Base-by-base conservation (phyloP, 2,329 filamentous ascomycete genomes). In the Pseudogymnoascus pannorum region DNA sequence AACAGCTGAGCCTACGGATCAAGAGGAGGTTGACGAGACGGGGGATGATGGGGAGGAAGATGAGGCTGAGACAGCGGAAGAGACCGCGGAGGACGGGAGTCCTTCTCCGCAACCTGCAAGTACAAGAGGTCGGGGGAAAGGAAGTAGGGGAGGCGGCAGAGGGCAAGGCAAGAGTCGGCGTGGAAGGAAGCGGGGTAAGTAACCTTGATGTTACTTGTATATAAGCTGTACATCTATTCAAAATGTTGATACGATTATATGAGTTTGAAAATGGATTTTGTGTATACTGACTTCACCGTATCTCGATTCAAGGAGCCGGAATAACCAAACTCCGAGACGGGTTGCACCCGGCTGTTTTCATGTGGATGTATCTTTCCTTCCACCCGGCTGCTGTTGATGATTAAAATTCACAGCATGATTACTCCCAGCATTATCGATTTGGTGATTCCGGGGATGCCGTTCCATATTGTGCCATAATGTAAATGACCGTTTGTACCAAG, bases 61-160 rank as follows among this genome's bases (percentile, higher is more conserved):
- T 4, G 77, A 75, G 6, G 72, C 74, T 11, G 73, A 72, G 2
- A 71, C 73, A n/a, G 73, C 69, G 3, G 73, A 74, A 14, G 67
- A 68, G 33, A 60, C 63, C 40, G 66, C 69, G 35, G 66, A 68
- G 35, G 66, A 67, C 29, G 66, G 64, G 12, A 68, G 66, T 31
- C 64, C 69, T 38, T 68, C 67, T 38, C 67, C 70, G 5, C 71
- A 68, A 60, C 31, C 66, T 7, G 57, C 31, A 9, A 58, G 33
- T 20, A 63, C 66, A 2, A 69, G 68, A 58, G 62, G 58, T 6
- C 63, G 64, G 29, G 58, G 61, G 2, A 72, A 69, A 54, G 51
- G 22, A 22, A 22, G 38, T n/a, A 60, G 51, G 44, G 58, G 58
- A 29, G 42, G 44, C 40, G 38, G 57, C 57, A 58, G 57, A 58